Conservation (phyloP, 345 rosid species). For the Linum usitatissimum region DNA sequence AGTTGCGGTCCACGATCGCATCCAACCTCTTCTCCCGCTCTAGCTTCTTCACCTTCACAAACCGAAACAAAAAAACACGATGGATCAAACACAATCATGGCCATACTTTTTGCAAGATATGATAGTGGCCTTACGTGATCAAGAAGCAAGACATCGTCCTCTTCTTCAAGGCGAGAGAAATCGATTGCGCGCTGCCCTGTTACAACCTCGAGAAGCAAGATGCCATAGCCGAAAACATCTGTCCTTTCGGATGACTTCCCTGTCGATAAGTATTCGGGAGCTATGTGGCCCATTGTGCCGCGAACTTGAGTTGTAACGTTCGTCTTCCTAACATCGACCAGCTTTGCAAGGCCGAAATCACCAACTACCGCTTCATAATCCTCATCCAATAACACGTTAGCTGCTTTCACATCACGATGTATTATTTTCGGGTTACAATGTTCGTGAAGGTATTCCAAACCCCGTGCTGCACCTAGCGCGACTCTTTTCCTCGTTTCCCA, state of each 20-base stretch:
- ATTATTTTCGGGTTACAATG: slow-evolving; percentile 96
- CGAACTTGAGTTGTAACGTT: slow-evolving; percentile 96
- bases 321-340: slow-evolving; percentile 79
- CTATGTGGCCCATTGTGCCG: slow-evolving; percentile 99
- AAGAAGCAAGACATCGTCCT: slow-evolving; percentile 82
- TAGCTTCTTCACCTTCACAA: slow-evolving; percentile 77
- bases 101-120: neutral
- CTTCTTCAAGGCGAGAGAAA: slow-evolving; percentile 92
- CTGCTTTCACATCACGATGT: slow-evolving; percentile 98
- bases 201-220: slow-evolving; percentile 93
- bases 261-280: slow-evolving; percentile 90
- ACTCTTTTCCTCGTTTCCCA: slow-evolving; percentile 79
- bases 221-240: slow-evolving; percentile 95
- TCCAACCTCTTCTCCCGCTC: slow-evolving; percentile 77
- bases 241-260: slow-evolving; percentile 95
- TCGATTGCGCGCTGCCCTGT: slow-evolving; percentile 99
- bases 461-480: slow-evolving; percentile 90
- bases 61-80: slow-evolving; percentile 5
- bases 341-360: slow-evolving; percentile 90
- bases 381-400: slow-evolving; percentile 79
- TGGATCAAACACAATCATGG: neutral
- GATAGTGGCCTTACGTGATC: slow-evolving; percentile 57
- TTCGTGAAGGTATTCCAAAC: slow-evolving; percentile 92
- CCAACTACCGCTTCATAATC: slow-evolving; percentile 98
- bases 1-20: slow-evolving; percentile 75